These are phyloP conservation scores for Pittosporum tobira DNA, from an alignment of 129 eudicot genomes.

Conservation along the genomic window DNA sequence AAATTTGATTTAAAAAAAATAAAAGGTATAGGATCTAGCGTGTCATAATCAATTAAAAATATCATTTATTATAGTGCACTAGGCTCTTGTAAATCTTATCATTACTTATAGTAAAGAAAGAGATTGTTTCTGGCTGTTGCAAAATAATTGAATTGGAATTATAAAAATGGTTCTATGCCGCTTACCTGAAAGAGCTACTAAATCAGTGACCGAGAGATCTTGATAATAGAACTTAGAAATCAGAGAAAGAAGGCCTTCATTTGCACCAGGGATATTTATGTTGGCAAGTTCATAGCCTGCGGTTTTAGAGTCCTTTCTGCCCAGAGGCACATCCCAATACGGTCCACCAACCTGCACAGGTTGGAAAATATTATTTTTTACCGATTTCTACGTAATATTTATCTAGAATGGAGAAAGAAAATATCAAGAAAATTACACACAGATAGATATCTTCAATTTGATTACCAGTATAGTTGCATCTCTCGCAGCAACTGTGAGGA, in stretches of 20 bases:
- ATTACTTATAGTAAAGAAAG: too few relatives aligned
- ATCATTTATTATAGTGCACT: too few relatives aligned
- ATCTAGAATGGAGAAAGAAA: neutral
- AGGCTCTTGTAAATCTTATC: too few relatives aligned
- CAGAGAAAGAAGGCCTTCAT: conserved; percentile 58
- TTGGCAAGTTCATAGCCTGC: conserved; percentile 50
- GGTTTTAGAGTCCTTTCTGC: conserved; percentile 77
- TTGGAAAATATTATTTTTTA: neutral
- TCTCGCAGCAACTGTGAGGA: conserved; percentile 87
- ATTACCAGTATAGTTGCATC: conserved; percentile 78
- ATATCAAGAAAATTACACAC: neutral
- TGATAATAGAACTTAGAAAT: conserved; percentile 73
- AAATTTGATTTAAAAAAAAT: too few relatives aligned
- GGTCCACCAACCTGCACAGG: conserved; percentile 91
- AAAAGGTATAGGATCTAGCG: too few relatives aligned
- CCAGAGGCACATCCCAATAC: conserved; percentile 82
- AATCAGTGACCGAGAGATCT: conserved; percentile 77
- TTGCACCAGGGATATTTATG: conserved; percentile 57
- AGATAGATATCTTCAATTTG: neutral
- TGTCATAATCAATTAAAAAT: too few relatives aligned
- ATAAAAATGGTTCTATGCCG: neutral
- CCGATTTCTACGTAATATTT: too few relatives aligned
- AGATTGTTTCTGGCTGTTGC: too few relatives aligned
- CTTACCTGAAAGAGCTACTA: conserved; percentile 97
- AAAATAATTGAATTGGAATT: too few relatives aligned